phyloP scores from a whole-genome alignment of 228 moss, liverwort and hornwort genomes.

The Sphagnum magellanicum region DNA sequence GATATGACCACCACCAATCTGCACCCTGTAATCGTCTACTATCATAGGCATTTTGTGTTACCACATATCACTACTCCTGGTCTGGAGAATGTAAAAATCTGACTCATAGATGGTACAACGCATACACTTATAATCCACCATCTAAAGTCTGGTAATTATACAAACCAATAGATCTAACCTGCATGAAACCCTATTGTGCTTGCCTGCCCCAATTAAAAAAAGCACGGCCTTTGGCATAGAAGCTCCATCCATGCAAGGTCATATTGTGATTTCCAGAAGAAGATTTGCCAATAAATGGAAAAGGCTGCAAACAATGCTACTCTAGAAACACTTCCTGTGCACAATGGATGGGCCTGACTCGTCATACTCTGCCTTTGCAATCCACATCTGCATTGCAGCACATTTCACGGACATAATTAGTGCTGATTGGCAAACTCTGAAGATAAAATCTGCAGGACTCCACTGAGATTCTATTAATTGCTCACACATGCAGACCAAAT shows the following conservation, averaged over 20 bases:
- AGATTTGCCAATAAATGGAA: not conserved
- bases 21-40: too few relatives aligned
- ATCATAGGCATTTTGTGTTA: too few relatives aligned
- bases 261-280: constrained; percentile 9
- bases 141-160: constrained; percentile 45
- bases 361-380: constrained; percentile 52
- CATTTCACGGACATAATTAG: too few relatives aligned
- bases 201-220: constrained; percentile 30
- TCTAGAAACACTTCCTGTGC: constrained; percentile 64
- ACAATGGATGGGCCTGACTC: constrained; percentile 58
- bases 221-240: constrained; percentile 23
- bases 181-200: constrained; percentile 30
- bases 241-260: constrained; percentile 9
- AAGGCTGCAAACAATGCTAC: not conserved
- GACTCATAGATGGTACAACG: too few relatives aligned
- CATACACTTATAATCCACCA: too few relatives aligned
- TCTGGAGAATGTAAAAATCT: too few relatives aligned
- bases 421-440: too few relatives aligned
- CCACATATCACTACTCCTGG: too few relatives aligned
- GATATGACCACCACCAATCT: too few relatives aligned
- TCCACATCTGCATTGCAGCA: constrained; percentile 49
- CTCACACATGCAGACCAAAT: too few relatives aligned
- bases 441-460: too few relatives aligned
- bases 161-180: constrained; percentile 41
- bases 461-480: too few relatives aligned